Conservation (phyloP, 1,139 yeast genomes). For the Arxiozyma bovina region DNA sequence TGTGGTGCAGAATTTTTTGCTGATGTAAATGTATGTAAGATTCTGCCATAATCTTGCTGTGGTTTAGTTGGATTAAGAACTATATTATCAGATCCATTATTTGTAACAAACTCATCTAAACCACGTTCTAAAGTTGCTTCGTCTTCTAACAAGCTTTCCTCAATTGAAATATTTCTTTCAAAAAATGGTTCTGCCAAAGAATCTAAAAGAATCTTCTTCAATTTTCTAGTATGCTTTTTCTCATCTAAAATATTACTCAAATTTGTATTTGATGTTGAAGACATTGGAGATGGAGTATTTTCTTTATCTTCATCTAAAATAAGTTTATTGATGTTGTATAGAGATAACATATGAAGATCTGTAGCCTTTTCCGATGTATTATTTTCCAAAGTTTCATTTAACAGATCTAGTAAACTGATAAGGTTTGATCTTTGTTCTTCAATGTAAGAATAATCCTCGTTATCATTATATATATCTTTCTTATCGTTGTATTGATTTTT, state of each 20-base stretch:
- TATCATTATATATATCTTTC: slow-evolving; percentile 1
- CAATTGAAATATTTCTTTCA: slow-evolving; percentile 33
- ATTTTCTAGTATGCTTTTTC: slow-evolving; percentile 10
- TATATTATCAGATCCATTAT: slow-evolving; percentile 11
- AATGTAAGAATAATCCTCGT: slow-evolving; percentile 9
- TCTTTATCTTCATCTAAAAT: slow-evolving; percentile 33
- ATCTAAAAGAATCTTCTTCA: slow-evolving; percentile 50
- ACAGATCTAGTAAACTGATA: slow-evolving; percentile 21
- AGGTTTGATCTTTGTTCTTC: slow-evolving; percentile 23
- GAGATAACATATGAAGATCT: slow-evolving; percentile 29
- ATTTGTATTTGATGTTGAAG: slow-evolving; percentile 4
- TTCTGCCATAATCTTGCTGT: slow-evolving; percentile 22
- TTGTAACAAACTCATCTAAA: slow-evolving; percentile 9
- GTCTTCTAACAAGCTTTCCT: slow-evolving; percentile 25
- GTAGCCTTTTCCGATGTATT: slow-evolving; percentile 31
- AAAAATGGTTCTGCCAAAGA: slow-evolving; percentile 72
- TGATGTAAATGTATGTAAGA: slow-evolving; percentile 52
- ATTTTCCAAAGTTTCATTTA: slow-evolving; percentile 32
- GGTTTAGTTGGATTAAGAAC: slow-evolving; percentile 7
- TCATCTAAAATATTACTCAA: background rate
- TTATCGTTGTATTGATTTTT: background rate
- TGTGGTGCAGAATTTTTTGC: slow-evolving; percentile 66
- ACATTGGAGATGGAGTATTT: slow-evolving; percentile 3
- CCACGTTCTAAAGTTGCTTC: slow-evolving; percentile 10
- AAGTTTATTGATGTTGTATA: slow-evolving; percentile 33